Conservation (phyloP, 768 basidiomycete genomes). For the Infundibulicybe gibba region DNA sequence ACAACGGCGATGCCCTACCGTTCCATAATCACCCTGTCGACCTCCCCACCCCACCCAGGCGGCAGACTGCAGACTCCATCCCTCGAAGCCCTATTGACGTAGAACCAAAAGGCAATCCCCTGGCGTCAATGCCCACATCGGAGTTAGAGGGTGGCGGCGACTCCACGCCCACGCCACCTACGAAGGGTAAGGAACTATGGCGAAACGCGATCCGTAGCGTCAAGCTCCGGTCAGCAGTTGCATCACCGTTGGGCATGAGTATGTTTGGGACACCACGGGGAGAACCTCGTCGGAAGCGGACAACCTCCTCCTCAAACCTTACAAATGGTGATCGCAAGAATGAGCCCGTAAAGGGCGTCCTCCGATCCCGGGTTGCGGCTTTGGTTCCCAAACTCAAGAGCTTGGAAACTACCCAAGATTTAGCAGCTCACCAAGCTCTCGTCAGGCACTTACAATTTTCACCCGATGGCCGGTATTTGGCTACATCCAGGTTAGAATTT, state of each 20-base stretch:
- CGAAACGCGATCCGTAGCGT: constrained; percentile 38
- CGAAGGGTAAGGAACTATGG: constrained; percentile 39
- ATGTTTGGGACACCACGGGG: constrained; percentile 9
- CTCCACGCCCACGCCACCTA: constrained; percentile 11
- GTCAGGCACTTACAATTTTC: constrained; percentile 76
- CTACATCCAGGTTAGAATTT: constrained; percentile 57
- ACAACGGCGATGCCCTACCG: constrained; percentile 27
- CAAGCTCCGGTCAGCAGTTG: constrained; percentile 31
- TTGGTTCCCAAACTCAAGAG: constrained; percentile 54
- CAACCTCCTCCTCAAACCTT: constrained; percentile 27
- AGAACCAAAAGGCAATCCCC: constrained; percentile 11
- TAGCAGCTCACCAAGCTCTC: constrained; percentile 62
- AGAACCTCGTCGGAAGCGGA: constrained; percentile 25
- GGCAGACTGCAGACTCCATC: constrained; percentile 1
- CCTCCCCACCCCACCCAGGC: constrained; percentile 3
- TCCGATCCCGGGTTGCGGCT: constrained; percentile 50
- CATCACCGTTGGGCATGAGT: constrained; percentile 11
- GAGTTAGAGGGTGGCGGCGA: constrained; percentile 16
- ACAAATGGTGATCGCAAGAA: constrained; percentile 25
- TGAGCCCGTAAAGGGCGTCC: constrained; percentile 28
- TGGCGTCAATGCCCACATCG: constrained; percentile 9
- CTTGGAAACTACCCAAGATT: constrained; percentile 53
- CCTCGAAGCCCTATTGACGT: constrained; percentile 14
- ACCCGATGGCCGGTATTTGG: constrained; percentile 69
- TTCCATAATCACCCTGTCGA: constrained; percentile 5